Evolutionary conservation across 805 yeast species (phyloP).

Genomic region (Yarrowia divulgata): DNA sequence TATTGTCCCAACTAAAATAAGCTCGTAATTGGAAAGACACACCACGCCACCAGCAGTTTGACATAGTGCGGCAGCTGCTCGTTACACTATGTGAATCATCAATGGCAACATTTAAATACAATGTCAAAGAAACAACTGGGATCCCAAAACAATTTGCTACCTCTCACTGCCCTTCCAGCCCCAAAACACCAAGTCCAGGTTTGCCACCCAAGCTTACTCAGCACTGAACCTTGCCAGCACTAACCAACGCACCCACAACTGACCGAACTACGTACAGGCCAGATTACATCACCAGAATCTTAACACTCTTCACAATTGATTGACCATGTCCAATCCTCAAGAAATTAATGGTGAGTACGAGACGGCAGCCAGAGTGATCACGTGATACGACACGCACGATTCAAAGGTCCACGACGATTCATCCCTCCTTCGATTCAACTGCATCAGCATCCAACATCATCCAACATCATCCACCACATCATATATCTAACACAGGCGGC

Average conservation of each 20-base stretch:
- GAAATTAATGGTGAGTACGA: slow-evolving; percentile 49
- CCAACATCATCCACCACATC: not conserved
- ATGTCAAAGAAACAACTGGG: too few species aligned
- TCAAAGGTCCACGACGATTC: not conserved
- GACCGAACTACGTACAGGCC: not conserved
- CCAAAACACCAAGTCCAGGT: not conserved
- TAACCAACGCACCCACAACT: slow-evolving; percentile 7
- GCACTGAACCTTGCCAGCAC: slow-evolving; percentile 25
- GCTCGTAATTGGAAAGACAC: not conserved
- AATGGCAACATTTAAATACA: too few species aligned
- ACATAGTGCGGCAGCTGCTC: not conserved
- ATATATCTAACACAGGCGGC: slow-evolving; percentile 65
- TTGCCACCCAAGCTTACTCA: slow-evolving; percentile 21
- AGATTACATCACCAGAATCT: slow-evolving; percentile 14
- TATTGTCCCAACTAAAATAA: not conserved
- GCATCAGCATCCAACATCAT: not conserved
- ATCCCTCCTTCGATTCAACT: not conserved
- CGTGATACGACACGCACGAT: not conserved
- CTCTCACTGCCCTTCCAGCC: not conserved
- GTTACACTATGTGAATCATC: not conserved
- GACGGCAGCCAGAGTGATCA: not conserved
- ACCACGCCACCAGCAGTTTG: not conserved
- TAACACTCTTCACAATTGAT: slow-evolving; percentile 20
- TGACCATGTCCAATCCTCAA: slow-evolving; percentile 51
- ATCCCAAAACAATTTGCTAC: too few species aligned